Base-by-base conservation (phyloP, 148 eudicot species). In the Camellia lanceoleosa region DNA sequence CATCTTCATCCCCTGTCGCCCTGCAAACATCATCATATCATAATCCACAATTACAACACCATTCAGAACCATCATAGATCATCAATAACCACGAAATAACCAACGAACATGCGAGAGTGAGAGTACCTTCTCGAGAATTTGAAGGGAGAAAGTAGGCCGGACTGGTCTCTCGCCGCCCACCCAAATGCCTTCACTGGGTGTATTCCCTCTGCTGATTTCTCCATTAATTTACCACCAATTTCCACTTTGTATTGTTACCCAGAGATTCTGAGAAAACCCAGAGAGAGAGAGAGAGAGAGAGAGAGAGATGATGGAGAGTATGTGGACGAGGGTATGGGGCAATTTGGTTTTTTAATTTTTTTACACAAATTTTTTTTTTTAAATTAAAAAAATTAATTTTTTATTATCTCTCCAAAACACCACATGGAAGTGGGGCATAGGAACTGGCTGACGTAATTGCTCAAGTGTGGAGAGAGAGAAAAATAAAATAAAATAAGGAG, bases 131-230 rank as follows among this genome's bases (percentile, higher is more conserved):
- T 46, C 42, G 82, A 79, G 77, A 79, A 79, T n/a, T 20, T 58
- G 13, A 79, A 79, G 56, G 82, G 82, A 52, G 82, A 59, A 47
- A 79, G 78, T 19, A 66, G 7, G 65, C 82, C 82, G 7, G 82
- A 80, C 0, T 15, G 15, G 78, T 80, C 82, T 66, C 65, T 73
- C 49, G 82, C 82, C 23, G 78, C 82, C 72, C 77, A 80, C 10
- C 82, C 82, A 69, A 80, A 74, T 30, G 83, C 83, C 79, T 80
- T 80, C 73, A 80, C 79, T 2, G 83, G 79, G 73, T 80, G 79
- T 52, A 62, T 67, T 30, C 42, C 55, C 59, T 82, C 84, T 8
- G 78, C 76, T 19, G 84, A 63, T 71, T 73, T 78, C 73, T 15
- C 81, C 81, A 82, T 82, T 38, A 8, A 23, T 23, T 23, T 23